Evolutionary conservation across 2,329 filamentous ascomycete species (phyloP).

Genomic region (Neonectria hederae): DNA sequence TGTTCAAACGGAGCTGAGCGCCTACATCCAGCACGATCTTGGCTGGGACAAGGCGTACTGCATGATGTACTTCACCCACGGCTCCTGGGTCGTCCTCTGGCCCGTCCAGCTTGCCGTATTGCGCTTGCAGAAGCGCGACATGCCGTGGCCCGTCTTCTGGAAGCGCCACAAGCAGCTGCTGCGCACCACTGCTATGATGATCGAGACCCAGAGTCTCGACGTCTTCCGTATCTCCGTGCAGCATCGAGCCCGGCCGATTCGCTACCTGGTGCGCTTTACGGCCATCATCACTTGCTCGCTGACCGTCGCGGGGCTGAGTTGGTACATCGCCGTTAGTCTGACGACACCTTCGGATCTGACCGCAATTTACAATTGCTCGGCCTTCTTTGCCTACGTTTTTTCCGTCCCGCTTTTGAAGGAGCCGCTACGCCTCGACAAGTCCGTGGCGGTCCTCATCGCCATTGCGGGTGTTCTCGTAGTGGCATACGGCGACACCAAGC

Average conservation of each 20-base stretch:
- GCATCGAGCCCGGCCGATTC: slow-evolving; percentile 54
- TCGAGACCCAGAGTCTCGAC: slow-evolving; percentile 80
- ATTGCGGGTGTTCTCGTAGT: slow-evolving; percentile 93
- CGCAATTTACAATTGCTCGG: slow-evolving; percentile 98
- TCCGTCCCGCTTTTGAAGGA: slow-evolving; percentile 90
- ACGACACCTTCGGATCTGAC: slow-evolving; percentile 94
- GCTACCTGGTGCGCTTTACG: slow-evolving; percentile 83
- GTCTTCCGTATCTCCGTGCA: slow-evolving; percentile 58
- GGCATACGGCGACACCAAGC: slow-evolving; percentile 82
- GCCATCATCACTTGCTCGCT: slow-evolving; percentile 84
- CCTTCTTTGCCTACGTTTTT: slow-evolving; percentile 98
- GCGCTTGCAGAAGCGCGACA: slow-evolving; percentile 78
- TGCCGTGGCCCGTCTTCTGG: slow-evolving; percentile 89
- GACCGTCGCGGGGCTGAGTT: slow-evolving; percentile 89
- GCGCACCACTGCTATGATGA: slow-evolving; percentile 76
- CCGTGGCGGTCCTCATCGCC: slow-evolving; percentile 84
- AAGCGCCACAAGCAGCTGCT: slow-evolving; percentile 65
- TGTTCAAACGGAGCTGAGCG: slow-evolving; percentile 93
- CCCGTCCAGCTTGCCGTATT: slow-evolving; percentile 83
- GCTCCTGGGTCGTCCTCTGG: slow-evolving; percentile 92
- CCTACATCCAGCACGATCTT: slow-evolving; percentile 91
- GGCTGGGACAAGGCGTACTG: slow-evolving; percentile 99
- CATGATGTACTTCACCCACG: slow-evolving; percentile 98
- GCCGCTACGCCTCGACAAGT: slow-evolving; percentile 84
- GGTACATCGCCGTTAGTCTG: slow-evolving; percentile 94